These are phyloP conservation scores for Clarireedia sp. DNA, from an alignment of 2,329 filamentous ascomycete species.

Conservation along the genomic window DNA sequence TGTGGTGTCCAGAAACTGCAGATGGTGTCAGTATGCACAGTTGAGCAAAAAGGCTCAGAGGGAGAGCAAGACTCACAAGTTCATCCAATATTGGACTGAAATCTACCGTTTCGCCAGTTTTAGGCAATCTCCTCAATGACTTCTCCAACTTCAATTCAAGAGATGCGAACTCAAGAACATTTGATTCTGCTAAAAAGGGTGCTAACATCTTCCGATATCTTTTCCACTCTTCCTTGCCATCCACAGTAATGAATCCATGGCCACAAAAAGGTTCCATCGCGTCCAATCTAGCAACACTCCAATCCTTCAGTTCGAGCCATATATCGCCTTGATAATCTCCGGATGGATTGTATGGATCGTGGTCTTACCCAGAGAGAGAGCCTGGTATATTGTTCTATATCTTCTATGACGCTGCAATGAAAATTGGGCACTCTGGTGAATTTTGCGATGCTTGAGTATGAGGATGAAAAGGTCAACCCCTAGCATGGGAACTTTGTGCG, in stretches of 20 bases:
- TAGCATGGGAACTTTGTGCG: not conserved
- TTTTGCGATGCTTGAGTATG: not conserved
- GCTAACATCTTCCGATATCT: not conserved
- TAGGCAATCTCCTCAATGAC: not conserved
- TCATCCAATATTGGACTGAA: not conserved
- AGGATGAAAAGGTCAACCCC: constrained; percentile 1
- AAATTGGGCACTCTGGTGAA: not conserved
- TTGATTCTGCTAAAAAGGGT: not conserved
- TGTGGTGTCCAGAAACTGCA: constrained; percentile 2
- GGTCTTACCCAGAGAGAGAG: not conserved
- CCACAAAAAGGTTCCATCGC: constrained; percentile 3
- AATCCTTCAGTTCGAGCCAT: not conserved
- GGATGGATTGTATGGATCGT: not conserved
- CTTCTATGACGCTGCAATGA: not conserved
- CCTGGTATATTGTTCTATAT: not conserved
- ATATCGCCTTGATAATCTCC: not conserved
- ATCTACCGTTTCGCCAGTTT: not conserved
- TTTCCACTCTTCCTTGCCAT: constrained; percentile 5
- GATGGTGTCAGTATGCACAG: not conserved
- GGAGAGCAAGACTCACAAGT: not conserved
- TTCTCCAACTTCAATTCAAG: not conserved
- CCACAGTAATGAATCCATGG: not conserved
- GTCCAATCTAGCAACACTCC: not conserved
- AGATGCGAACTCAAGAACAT: not conserved
- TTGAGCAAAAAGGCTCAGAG: not conserved